A percentile compares a stretch with the other conserved stretches of the same genome.
Evolutionary conservation across 2,329 filamentous ascomycete species (phyloP).

Genomic region (Curvularia sp.): DNA sequence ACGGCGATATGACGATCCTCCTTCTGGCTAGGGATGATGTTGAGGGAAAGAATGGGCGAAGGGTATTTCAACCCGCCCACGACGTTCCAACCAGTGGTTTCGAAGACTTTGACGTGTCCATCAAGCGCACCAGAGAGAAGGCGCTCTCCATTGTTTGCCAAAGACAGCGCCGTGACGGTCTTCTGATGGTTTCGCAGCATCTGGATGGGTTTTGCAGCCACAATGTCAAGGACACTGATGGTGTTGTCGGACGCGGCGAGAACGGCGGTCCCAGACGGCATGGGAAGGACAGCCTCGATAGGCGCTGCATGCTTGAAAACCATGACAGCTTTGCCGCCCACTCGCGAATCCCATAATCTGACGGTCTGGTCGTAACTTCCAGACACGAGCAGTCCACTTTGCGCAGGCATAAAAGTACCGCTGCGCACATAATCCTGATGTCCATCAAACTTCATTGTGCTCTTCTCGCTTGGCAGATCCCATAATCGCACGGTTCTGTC

Average conservation of each 20-base stretch:
- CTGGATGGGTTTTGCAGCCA: slow-evolving; percentile 86
- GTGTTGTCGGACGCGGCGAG: slow-evolving; percentile 84
- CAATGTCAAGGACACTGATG: slow-evolving; percentile 89
- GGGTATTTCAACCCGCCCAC: slow-evolving; percentile 95
- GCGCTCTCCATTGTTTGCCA: slow-evolving; percentile 80
- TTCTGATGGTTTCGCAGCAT: slow-evolving; percentile 96
- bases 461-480: slow-evolving; percentile 84
- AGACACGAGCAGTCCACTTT: slow-evolving; percentile 75
- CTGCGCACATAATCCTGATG: slow-evolving; percentile 92
- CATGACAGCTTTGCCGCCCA: slow-evolving; percentile 72
- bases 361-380: slow-evolving; percentile 96
- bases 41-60: slow-evolving; percentile 84
- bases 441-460: slow-evolving; percentile 79
- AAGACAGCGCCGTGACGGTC: slow-evolving; percentile 86
- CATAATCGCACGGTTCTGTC: slow-evolving; percentile 92
- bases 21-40: slow-evolving; percentile 71
- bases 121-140: slow-evolving; percentile 89
- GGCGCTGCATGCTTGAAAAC: slow-evolving; percentile 93
- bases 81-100: slow-evolving; percentile 93
- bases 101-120: slow-evolving; percentile 96
- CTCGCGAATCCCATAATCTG: slow-evolving; percentile 88
- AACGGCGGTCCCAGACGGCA: slow-evolving; percentile 85
- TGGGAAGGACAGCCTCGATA: slow-evolving; percentile 85
- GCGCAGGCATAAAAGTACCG: slow-evolving; percentile 82
- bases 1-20: slow-evolving; percentile 94